Conservation (phyloP, 345 rosid species). For the Trapa bicornis region DNA sequence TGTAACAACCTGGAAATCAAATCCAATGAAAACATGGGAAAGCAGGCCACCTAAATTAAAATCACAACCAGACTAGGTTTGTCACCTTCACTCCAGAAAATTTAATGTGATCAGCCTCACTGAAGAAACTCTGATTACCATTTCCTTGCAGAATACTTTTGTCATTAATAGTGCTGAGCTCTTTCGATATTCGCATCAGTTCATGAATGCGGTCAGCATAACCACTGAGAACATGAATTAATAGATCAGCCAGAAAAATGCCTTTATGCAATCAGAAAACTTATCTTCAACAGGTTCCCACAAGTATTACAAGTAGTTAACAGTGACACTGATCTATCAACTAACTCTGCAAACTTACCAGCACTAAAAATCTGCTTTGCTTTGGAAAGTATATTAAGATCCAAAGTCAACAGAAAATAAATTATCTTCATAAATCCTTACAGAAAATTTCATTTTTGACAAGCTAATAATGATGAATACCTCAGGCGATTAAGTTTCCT, state of each 20-base stretch:
- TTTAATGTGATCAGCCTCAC: constrained; percentile 82
- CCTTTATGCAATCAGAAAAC: background rate
- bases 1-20: constrained; percentile 68
- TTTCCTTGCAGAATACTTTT: constrained; percentile 50
- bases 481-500: constrained; percentile 88
- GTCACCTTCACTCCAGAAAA: constrained; percentile 85
- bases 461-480: constrained; percentile 21
- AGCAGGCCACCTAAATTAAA: background rate
- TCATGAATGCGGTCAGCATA: constrained; percentile 98
- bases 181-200: constrained; percentile 71
- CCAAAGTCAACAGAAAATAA: background rate
- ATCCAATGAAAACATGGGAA: constrained; percentile 5
- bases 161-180: constrained; percentile 49
- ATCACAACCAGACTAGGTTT: background rate
- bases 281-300: background rate
- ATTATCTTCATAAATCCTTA: background rate
- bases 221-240: constrained; percentile 44
- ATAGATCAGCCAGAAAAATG: constrained; percentile 3
- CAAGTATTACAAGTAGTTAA: background rate
- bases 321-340: background rate
- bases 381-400: background rate
- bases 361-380: background rate
- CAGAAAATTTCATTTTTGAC: background rate
- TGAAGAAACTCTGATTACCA: constrained; percentile 59
- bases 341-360: background rate